Evolutionary conservation across 176 grass and related monocot genomes (phyloP).

Genomic region (Microstegium vimineum): DNA sequence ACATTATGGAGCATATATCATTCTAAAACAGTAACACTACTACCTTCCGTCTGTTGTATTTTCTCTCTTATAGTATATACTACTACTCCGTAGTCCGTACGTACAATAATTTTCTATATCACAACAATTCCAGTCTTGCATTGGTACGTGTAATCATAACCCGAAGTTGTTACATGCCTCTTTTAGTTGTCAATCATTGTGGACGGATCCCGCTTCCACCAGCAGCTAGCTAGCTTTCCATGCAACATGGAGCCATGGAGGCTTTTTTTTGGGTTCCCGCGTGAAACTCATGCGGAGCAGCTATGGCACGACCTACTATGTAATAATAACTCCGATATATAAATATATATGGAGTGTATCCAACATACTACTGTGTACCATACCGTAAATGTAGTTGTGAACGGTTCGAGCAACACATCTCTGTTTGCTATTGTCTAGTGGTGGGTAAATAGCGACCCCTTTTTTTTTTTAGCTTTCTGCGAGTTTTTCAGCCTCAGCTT

Average conservation of each 20-base stretch:
- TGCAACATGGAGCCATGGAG: neutral
- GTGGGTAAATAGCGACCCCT: no score
- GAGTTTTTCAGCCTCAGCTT: no score
- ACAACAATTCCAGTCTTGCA: neutral
- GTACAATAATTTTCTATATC: neutral
- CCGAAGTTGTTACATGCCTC: neutral
- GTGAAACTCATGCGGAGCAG: neutral
- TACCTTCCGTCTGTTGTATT: neutral
- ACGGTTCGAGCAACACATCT: no score
- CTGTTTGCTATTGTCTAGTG: no score
- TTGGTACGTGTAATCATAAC: slow-evolving; percentile 10
- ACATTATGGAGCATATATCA: neutral
- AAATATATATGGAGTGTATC: no score
- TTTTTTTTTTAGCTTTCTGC: no score
- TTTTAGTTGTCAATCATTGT: neutral
- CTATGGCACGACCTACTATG: no score
- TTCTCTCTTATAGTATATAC: neutral
- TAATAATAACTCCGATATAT: no score
- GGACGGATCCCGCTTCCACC: neutral
- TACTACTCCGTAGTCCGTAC: no score
- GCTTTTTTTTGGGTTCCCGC: neutral
- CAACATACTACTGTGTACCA: no score
- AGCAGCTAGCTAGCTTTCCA: neutral
- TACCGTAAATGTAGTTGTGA: no score
- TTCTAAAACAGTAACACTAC: neutral